Evolutionary conservation across 352 stramenopile genomes (phyloP), one percentile per base, ranked within the genome.

Genomic region (Phytophthora cryptogea): DNA sequence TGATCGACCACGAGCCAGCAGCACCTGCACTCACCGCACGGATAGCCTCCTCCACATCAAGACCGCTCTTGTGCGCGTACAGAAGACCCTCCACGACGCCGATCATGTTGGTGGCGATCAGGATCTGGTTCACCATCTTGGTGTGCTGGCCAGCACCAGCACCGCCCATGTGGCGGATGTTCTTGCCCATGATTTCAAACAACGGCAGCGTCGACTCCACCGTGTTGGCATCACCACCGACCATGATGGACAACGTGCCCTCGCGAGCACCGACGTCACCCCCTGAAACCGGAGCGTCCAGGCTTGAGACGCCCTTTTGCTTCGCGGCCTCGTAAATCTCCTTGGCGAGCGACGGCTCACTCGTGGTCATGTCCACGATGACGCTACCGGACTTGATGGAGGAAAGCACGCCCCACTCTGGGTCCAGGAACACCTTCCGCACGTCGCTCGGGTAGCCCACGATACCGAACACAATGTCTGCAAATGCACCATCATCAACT

Each of bases 61-160:
- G 72, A 0, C 89, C 89, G 8, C 75, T 85, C 56, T 85, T 88
- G 47, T 95, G 84, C 17, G 87, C 88, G 66, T 96, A 96, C 30
- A 97, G 59, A 47, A 97, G 69, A 11, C 87, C 89, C 55, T 97
- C 89, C 9, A 91, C 84, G 8, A 96, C 85, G 36, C 88, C 89
- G 54, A 96, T 94, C 85, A 94, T 94, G 63, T 92, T 92, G 47
- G 83, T 92, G n/a, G 85, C 80, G 40, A 94, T 94, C 49, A 93
- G 63, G 54, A 94, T 90, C 61, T 97, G 89, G 72, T 97, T 97
- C 27, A 97, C 87, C 86, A 96, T 96, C 76, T 97, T 97, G 45
- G 89, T 95, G 70, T 95, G 81, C 58, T 96, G 87, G 4, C 89
- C 89, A 27, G 86, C 85, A 5, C 88, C 90, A 9, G 88, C 61